Conservation (phyloP, 1,284 basidiomycete species). For the Heterobasidion irregulare region DNA sequence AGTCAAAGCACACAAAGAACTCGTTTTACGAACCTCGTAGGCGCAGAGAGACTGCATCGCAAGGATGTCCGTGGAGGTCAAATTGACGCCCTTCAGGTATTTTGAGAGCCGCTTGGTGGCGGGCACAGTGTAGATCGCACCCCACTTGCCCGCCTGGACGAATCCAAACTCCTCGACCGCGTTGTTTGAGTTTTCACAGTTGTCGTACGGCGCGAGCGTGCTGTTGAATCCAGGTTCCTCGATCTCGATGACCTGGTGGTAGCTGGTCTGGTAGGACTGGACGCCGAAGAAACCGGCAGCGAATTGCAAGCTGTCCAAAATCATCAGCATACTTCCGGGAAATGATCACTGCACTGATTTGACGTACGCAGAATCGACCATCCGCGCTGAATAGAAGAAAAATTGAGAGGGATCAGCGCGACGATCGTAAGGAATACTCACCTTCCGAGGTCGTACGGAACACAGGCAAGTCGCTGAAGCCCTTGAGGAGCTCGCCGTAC, state of each 20-base stretch:
- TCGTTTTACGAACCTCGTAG: constrained; percentile 35
- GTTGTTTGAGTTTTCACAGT: constrained; percentile 33
- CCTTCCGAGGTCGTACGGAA: constrained; percentile 53
- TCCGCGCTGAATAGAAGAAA: constrained; percentile 22
- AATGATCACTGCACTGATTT: background rate
- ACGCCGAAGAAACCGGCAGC: constrained; percentile 57
- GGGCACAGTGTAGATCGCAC: constrained; percentile 41
- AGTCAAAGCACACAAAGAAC: background rate
- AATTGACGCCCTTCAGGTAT: constrained; percentile 38
- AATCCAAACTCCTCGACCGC: constrained; percentile 22
- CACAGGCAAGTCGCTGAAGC: constrained; percentile 42
- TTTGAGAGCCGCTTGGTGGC: constrained; percentile 39
- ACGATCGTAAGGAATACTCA: constrained; percentile 10
- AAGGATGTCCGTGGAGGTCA: constrained; percentile 36
- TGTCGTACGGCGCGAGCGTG: constrained; percentile 46
- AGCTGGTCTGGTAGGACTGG: constrained; percentile 34
- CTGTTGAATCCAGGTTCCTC: constrained; percentile 46
- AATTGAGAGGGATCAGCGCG: background rate
- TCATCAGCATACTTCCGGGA: no score
- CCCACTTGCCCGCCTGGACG: constrained; percentile 33
- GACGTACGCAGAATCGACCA: constrained; percentile 44
- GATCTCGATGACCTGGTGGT: constrained; percentile 43
- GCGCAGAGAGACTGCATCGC: constrained; percentile 47
- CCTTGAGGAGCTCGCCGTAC: constrained; percentile 51
- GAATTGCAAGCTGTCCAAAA: constrained; percentile 33